phyloP scores from a whole-genome alignment of 345 rosid genomes.

The Sisymbrium altissimum region DNA sequence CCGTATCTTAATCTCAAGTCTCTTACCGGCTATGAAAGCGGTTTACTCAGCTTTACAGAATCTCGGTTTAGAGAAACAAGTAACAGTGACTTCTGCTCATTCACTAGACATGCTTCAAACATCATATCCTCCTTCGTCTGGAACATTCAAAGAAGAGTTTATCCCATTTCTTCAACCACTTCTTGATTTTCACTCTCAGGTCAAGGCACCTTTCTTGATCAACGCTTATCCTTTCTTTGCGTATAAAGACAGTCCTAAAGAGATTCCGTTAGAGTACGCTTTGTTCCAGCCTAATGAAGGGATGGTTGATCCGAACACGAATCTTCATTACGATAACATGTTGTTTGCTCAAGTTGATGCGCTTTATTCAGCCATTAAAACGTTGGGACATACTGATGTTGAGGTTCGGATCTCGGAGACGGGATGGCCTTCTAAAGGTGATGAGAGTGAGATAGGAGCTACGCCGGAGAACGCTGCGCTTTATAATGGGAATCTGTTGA shows the following conservation, averaged over 20 bases:
- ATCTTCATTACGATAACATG: slow-evolving; percentile 84
- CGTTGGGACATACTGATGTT: slow-evolving; percentile 64
- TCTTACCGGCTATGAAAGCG: slow-evolving; percentile 80
- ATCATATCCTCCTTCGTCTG: slow-evolving; percentile 80
- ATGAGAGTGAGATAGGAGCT: slow-evolving; percentile 71
- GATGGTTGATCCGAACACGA: slow-evolving; percentile 51
- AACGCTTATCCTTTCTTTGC: slow-evolving; percentile 91
- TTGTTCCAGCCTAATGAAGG: slow-evolving; percentile 84
- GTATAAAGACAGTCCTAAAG: slow-evolving; percentile 55
- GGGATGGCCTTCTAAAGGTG: slow-evolving; percentile 98
- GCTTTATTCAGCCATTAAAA: slow-evolving; percentile 70
- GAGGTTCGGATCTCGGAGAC: slow-evolving; percentile 83
- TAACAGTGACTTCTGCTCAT: slow-evolving; percentile 70
- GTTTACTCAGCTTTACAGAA: slow-evolving; percentile 43
- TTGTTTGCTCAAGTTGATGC: slow-evolving; percentile 93
- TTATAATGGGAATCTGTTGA: slow-evolving; percentile 67
- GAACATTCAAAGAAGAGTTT: slow-evolving; percentile 58
- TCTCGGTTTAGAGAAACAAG: slow-evolving; percentile 69
- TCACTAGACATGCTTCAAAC: slow-evolving; percentile 46
- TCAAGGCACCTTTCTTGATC: slow-evolving; percentile 68
- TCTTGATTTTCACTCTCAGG: slow-evolving; percentile 60
- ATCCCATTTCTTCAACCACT: slow-evolving; percentile 49
- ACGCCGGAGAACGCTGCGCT: slow-evolving; percentile 65
- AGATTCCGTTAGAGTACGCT: slow-evolving; percentile 61
- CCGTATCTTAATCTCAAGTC: slow-evolving; percentile 28